These are phyloP conservation scores for Cystobasidium pallidum DNA, from an alignment of 1,284 basidiomycete genomes.

Conservation along the genomic window DNA sequence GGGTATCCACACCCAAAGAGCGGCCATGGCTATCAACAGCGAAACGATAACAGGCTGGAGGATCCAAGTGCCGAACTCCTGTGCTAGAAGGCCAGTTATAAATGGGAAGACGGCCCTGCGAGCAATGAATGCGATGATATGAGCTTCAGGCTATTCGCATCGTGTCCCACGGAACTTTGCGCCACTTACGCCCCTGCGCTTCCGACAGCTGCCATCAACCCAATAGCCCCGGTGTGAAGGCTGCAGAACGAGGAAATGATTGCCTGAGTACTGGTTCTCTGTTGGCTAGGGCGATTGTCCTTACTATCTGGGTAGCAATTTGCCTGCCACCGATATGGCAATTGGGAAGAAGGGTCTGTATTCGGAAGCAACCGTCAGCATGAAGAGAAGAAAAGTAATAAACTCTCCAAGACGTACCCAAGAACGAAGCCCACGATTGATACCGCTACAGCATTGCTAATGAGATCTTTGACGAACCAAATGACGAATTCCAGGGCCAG, in stretches of 20 bases:
- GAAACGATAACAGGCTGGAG: constrained; percentile 37
- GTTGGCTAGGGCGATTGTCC: no score
- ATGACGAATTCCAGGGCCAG: constrained; percentile 63
- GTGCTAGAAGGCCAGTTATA: constrained; percentile 31
- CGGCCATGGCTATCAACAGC: constrained; percentile 26
- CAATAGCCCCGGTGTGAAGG: constrained; percentile 35
- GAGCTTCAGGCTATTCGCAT: neutral
- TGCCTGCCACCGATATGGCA: constrained; percentile 27
- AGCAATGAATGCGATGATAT: neutral
- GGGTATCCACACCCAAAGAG: constrained; percentile 36
- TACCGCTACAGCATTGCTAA: constrained; percentile 65
- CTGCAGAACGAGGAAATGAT: neutral
- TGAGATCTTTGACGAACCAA: constrained; percentile 65
- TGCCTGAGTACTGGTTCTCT: neutral
- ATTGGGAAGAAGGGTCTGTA: constrained; percentile 54
- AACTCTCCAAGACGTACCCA: constrained; percentile 55
- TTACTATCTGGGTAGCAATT: constrained; percentile 25
- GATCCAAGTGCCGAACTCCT: constrained; percentile 19
- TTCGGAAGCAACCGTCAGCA: constrained; percentile 46
- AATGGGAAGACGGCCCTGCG: constrained; percentile 39
- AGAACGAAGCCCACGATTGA: constrained; percentile 64
- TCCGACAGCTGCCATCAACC: constrained; percentile 23
- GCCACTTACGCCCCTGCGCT: constrained; percentile 39
- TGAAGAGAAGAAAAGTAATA: constrained; percentile 66
- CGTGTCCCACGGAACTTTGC: no score